Evolutionary conservation across 1,284 basidiomycete genomes (phyloP), one percentile per base, ranked within the genome.

Genomic region (Veloboletus limbatus): DNA sequence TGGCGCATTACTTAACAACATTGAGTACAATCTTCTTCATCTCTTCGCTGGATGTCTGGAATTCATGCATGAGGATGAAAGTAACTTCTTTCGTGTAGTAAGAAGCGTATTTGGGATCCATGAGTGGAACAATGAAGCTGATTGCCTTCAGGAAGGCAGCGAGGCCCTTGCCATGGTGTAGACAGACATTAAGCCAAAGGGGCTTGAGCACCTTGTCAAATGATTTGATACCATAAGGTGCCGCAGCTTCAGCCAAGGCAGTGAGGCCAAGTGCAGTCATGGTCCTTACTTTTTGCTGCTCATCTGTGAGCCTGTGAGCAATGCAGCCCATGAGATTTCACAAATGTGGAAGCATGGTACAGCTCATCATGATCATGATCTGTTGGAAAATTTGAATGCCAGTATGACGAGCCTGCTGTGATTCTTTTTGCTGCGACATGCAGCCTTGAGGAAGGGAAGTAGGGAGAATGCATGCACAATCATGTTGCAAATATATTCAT

Each of bases 1-100:
- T 91, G 30, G 97, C 92, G 64, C 97, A 99, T 68, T 99, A 96
- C 71, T 98, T 97, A 62, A 99, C 95, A 45, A 99, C 97, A 68
- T 99, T 98, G 42, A 99, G 74, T 4, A 99, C 96, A 57, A 99
- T 99, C 77, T 98, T 97, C 77, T 98, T 97, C 97, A 99, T 99
- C 75, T 99, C 97, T 69, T 99, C 97, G 67, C 99, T 97, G 8
- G 96, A 97, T 6, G 93, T 97, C 69, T 97, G 95, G 76, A 99
- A 99, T 73, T 99, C 97, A 65, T 97, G 92, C 53, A 99, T 99
- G 50, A 99, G 84, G 65, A 97, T 97, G 49, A 97, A 91, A 43
- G 94, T 96, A 54, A 95, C 92, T 76, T 97, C 94, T 69, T 93
- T 94, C 41, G 94, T 97, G 65, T 97, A 98, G 72, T 97, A 97